phyloP scores from a whole-genome alignment of 805 yeast species.

The Saccharomycopsis synnaedendra region DNA sequence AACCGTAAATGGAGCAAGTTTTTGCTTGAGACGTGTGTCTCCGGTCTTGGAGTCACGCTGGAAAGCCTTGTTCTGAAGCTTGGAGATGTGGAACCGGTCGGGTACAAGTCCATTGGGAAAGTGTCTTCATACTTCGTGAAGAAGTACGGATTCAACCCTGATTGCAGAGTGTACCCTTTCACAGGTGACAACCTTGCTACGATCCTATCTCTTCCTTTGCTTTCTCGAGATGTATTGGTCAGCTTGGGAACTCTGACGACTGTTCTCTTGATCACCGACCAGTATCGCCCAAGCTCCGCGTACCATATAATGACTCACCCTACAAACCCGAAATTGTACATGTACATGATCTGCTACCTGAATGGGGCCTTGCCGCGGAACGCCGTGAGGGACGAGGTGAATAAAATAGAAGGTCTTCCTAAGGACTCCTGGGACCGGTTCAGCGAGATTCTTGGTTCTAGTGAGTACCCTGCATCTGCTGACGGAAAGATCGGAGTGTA shows the following conservation, averaged over 20 bases:
- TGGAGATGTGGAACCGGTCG: constrained; percentile 32
- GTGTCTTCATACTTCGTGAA: constrained; percentile 50
- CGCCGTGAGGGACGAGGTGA: constrained; percentile 51
- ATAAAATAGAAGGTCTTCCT: constrained; percentile 28
- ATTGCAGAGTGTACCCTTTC: constrained; percentile 59
- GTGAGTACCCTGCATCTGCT: neutral
- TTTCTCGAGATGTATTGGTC: constrained; percentile 63
- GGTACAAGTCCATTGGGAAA: constrained; percentile 35
- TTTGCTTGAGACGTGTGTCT: constrained; percentile 32
- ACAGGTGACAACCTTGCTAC: constrained; percentile 93
- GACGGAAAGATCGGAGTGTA: constrained; percentile 54
- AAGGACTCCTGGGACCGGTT: constrained; percentile 48
- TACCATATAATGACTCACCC: constrained; percentile 87
- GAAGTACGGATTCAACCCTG: constrained; percentile 48
- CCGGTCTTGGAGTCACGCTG: constrained; percentile 6
- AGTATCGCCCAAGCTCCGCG: constrained; percentile 65
- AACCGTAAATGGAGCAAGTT: constrained; percentile 43
- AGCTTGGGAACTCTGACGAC: constrained; percentile 93
- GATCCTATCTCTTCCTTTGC: constrained; percentile 67
- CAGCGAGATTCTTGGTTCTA: constrained; percentile 37
- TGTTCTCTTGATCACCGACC: constrained; percentile 66
- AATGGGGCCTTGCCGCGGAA: constrained; percentile 88
- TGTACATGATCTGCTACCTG: constrained; percentile 94
- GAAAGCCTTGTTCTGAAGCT: constrained; percentile 36
- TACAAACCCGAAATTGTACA: constrained; percentile 58